Evolutionary conservation across 2,329 filamentous ascomycete species (phyloP), one percentile per base, ranked within the genome.

Genomic region (Alternaria tenuissima): DNA sequence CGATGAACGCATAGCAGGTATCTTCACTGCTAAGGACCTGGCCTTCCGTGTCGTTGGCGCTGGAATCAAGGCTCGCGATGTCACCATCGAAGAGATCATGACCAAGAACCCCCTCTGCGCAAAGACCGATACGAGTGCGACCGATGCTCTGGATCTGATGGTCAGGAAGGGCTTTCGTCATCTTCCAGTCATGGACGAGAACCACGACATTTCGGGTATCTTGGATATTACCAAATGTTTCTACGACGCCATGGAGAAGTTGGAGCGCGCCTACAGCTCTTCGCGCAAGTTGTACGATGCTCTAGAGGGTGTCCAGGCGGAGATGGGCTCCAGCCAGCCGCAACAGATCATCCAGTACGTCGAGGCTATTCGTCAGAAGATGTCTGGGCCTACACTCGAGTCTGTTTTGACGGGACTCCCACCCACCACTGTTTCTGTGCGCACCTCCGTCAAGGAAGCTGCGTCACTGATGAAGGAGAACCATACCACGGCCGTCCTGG

Each of bases 331-430:
- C 53, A 97, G 91, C 76, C 95, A 99, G 79, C 95, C 95, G 12
- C 94, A 97, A 80, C 95, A 98, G 81, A 96, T 99, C 71, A 99
- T 99, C 73, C 94, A 97, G 79, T 99, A 99, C 74, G 95, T 99
- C 32, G 95, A 99, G 83, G 94, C 95, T 48, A 87, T 99, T 65
- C 89, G 95, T 52, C 88, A 88, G 75, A 97, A 98, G 81, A 99
- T 99, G 95, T 98, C 95, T 36, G 95, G 95, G 3, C 95, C 95
- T 18, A 99, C 95, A 1, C 85, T 99, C 20, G 95, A 99, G 81
- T 93, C 93, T 7, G 95, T 99, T 28, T 83, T 99, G 65, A 96
- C 93, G 72, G 95, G 95, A 61, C 86, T 93, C 69, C 94, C 95
- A 8, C 95, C 95, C 5, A 94, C 92, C 3, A 98, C 95, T 1